Evolutionary conservation across 2,329 filamentous ascomycete genomes (phyloP), one percentile per base, ranked within the genome.

Genomic region (Fusarium xylarioides): DNA sequence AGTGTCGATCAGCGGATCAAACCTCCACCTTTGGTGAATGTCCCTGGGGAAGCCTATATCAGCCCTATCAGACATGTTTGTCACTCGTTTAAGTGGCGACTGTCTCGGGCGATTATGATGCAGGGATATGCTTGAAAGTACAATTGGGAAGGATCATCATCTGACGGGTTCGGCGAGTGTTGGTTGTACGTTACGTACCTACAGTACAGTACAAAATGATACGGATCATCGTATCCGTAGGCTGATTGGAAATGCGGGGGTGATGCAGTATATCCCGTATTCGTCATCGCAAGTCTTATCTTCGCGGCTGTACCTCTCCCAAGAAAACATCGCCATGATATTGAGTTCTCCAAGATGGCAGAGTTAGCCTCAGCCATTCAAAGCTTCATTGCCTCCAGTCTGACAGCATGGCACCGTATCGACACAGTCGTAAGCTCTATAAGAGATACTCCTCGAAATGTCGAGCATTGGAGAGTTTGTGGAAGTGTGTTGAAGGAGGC

Each of bases 301-400:
- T 26, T 28, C 37, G 46, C 18, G 28, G 34, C 30, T 32, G 19
- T 12, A 12, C 42, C 34, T 19, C 19, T 23, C 8, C 40, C 28
- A 44, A 38, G 5, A 23, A 42, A 37, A 16, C 34, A 57, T 46
- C 40, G 40, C 7, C 57, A 69, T 69, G 66, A 46, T 68, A 59
- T 19, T 42, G n/a, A 5, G 23, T 53, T 34, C 21, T 55, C 26
- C 46, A 69, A 63, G n/a, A 69, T 69, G 64, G 66, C 66, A 57
- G 66, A 69, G 65, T 46, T 34, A 21, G 64, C 57, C 44, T 68
- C 52, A 34, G 66, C 66, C 44, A 38, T 68, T 18, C 30, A 68
- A 19, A 43, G 50, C 34, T 68, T 63, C 21, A 52, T 69, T 15
- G 44, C 38, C 18, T 42, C 35, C 10, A 59, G 66, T 21, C 35